Percentiles rank a stretch among this genome's conserved stretches.
phyloP scores from a whole-genome alignment of 495 filamentous ascomycete genomes.

The Penicillium herquei region DNA sequence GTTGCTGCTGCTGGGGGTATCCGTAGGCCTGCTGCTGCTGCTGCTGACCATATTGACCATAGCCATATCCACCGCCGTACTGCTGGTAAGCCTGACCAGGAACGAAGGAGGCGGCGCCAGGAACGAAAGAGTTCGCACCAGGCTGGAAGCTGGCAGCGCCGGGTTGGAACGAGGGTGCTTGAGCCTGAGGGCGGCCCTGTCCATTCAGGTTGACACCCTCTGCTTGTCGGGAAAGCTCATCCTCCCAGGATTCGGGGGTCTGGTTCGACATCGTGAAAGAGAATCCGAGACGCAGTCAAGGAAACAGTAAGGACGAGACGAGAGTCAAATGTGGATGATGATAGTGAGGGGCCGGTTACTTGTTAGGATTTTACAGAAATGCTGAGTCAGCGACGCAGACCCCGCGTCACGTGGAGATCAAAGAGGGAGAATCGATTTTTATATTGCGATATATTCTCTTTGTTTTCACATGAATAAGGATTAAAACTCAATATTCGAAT shows the following conservation, averaged over 20 bases:
- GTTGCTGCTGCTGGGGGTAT: conserved; percentile 52
- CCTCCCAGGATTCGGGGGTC: conserved; percentile 89
- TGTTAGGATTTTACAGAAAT: conserved; percentile 23
- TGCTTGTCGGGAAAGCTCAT: conserved; percentile 85
- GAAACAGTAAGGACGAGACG: conserved; percentile 25
- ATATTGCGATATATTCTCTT: not conserved
- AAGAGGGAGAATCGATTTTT: not conserved
- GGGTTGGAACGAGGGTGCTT: conserved; percentile 44
- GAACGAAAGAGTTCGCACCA: conserved; percentile 77
- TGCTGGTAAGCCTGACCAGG: conserved; percentile 66
- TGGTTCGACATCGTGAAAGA: conserved; percentile 69
- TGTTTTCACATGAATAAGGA: not conserved
- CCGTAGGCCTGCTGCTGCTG: conserved; percentile 37
- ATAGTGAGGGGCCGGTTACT: conserved; percentile 21
- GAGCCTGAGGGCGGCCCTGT: conserved; percentile 69
- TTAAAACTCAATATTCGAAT: not conserved
- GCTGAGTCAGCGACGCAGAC: conserved; percentile 40
- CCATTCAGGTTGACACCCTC: conserved; percentile 79
- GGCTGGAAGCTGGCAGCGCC: conserved; percentile 59
- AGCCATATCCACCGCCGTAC: conserved; percentile 39
- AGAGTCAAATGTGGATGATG: conserved; percentile 14
- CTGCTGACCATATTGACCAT: conserved; percentile 43
- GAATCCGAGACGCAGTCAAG: conserved; percentile 25
- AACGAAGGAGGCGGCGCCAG: conserved; percentile 71
- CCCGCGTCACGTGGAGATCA: conserved; percentile 23